Conservation (phyloP, 1,139 yeast species). For the Hansenula lynferdii region DNA sequence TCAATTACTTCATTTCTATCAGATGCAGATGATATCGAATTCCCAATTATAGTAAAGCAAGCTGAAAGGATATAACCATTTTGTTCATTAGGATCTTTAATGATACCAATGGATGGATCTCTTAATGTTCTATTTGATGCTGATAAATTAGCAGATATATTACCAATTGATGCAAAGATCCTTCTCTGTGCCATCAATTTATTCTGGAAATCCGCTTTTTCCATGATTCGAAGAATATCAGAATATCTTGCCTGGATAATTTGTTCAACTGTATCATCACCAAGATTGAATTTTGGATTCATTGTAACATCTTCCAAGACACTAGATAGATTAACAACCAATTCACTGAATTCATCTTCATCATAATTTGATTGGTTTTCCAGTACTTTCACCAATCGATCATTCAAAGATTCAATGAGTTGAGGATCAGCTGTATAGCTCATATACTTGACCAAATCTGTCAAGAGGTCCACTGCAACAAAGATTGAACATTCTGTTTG, state of each 20-base stretch:
- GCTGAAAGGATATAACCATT: conserved; percentile 22
- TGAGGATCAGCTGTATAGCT: conserved; percentile 5
- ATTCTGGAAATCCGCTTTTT: conserved; percentile 13
- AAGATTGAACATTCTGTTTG: conserved; percentile 7
- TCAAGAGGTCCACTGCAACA: conserved; percentile 15
- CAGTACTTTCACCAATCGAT: conserved; percentile 5
- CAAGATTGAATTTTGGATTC: conserved; percentile 11
- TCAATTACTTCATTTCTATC: conserved; percentile 17
- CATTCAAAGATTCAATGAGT: conserved; percentile 7
- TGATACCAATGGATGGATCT: neutral
- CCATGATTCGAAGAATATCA: conserved; percentile 4
- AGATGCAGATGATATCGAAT: conserved; percentile 17
- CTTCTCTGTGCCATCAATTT: conserved; percentile 16
- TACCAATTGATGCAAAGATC: conserved; percentile 19
- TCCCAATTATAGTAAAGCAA: conserved; percentile 19
- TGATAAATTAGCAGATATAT: conserved; percentile 20
- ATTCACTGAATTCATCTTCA: conserved; percentile 20
- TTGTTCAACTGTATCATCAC: conserved; percentile 9
- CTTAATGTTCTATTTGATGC: conserved; percentile 10
- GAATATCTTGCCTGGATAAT: conserved; percentile 9
- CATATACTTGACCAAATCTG: conserved; percentile 11
- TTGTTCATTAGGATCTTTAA: conserved; percentile 3
- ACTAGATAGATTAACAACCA: conserved; percentile 11
- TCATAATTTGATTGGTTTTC: conserved; percentile 7
- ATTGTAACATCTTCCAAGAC: conserved; percentile 16